A percentile compares a stretch with the other conserved stretches of the same genome.
These are phyloP conservation scores for Solanum hybrid DNA, from an alignment of 305 asterid genomes.

Conservation along the genomic window DNA sequence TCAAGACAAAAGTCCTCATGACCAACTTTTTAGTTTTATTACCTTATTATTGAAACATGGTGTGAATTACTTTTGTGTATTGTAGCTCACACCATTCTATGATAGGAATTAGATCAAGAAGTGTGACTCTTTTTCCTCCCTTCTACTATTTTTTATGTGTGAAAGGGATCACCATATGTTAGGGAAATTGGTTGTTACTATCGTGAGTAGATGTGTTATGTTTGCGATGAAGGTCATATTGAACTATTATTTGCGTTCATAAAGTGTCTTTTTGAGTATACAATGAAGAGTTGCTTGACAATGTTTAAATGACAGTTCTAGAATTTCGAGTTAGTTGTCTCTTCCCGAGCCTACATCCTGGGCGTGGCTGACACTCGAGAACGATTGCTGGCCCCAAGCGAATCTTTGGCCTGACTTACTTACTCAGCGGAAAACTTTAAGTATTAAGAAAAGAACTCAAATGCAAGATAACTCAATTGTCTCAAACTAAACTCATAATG, in stretches of 20 bases:
- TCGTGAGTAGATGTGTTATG: background rate
- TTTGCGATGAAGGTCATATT: background rate
- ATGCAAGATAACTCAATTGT: no score
- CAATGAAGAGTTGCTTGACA: background rate
- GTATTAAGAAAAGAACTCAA: no score
- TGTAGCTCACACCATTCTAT: background rate
- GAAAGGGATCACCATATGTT: background rate
- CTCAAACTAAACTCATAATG: no score
- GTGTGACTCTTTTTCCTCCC: background rate
- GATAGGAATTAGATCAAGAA: background rate
- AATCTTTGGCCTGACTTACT: no score
- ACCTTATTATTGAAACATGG: constrained; percentile 23
- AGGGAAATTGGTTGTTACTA: background rate
- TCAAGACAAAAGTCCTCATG: constrained; percentile 35
- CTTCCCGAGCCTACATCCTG: no score
- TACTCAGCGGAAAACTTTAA: no score
- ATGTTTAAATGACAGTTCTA: no score
- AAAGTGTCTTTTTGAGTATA: background rate
- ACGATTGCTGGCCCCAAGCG: no score
- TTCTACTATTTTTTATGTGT: background rate
- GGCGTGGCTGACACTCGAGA: no score
- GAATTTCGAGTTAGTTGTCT: background rate
- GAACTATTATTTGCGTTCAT: no score
- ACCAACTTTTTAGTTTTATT: constrained; percentile 50
- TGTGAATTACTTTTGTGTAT: background rate